These are phyloP conservation scores for Potentilla sterilis DNA, from an alignment of 306 rosid genomes.

Conservation along the genomic window DNA sequence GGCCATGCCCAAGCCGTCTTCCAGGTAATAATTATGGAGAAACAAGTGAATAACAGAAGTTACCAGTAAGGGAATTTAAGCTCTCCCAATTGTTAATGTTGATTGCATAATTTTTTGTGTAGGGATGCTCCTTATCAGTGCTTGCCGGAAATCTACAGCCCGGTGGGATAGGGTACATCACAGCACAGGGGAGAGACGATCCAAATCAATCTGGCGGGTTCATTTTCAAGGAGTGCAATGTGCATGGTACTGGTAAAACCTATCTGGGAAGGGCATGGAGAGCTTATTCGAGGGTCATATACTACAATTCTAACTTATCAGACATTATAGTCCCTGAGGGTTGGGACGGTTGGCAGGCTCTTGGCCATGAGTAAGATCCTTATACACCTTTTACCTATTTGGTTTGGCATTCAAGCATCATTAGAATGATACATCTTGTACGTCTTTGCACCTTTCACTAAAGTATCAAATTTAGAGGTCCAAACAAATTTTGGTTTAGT, in stretches of 20 bases:
- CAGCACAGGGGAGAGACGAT: conserved; percentile 70
- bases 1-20: conserved; percentile 70
- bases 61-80: too few species aligned
- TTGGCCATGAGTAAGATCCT: conserved; percentile 41
- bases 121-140: conserved; percentile 60
- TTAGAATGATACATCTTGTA: not conserved
- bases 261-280: conserved; percentile 91
- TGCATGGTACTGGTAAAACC: conserved; percentile 55
- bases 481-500: not conserved
- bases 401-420: not conserved
- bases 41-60: too few species aligned
- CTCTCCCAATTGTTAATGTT: not conserved
- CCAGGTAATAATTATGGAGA: conserved; percentile 39
- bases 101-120: not conserved
- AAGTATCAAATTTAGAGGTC: not conserved
- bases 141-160: conserved; percentile 32
- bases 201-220: conserved; percentile 55
- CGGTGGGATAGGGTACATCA: conserved; percentile 46
- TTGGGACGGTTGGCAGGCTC: conserved; percentile 52
- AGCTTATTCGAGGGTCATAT: conserved; percentile 60
- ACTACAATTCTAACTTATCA: conserved; percentile 48
- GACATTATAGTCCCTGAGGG: conserved; percentile 47
- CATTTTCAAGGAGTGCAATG: conserved; percentile 54
- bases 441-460: too few species aligned
- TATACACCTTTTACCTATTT: not conserved